Evolutionary conservation across 2,329 filamentous ascomycete species (phyloP).

Genomic region (Phaeosphaeria sp.): DNA sequence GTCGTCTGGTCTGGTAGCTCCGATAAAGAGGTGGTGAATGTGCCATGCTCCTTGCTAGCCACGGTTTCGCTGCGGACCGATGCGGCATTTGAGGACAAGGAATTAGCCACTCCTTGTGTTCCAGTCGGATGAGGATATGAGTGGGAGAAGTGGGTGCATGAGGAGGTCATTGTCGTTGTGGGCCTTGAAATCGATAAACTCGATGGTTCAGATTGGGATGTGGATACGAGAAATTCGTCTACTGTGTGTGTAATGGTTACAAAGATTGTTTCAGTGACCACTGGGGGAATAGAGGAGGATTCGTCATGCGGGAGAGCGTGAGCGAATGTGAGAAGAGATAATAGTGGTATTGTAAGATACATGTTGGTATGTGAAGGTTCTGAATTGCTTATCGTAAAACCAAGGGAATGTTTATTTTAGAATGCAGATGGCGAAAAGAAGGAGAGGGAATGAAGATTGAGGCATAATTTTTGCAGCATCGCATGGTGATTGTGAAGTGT

Average conservation of each 20-base stretch:
- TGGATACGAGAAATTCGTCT: not conserved
- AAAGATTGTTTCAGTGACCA: not conserved
- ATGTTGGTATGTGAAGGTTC: too few relatives aligned
- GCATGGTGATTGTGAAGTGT: too few relatives aligned
- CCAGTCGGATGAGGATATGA: too few relatives aligned
- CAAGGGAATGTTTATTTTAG: too few relatives aligned
- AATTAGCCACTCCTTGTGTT: too few relatives aligned
- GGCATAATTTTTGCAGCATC: too few relatives aligned
- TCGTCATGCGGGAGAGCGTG: not conserved
- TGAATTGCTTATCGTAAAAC: too few relatives aligned
- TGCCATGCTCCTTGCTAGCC: not conserved
- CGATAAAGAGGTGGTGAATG: not conserved
- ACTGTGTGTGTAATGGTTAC: constrained; percentile 1
- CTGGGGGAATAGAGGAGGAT: not conserved
- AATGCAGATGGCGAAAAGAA: too few relatives aligned
- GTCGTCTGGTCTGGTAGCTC: not conserved
- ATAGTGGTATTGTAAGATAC: not conserved
- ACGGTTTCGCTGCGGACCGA: too few relatives aligned
- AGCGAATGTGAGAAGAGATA: not conserved
- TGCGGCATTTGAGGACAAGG: too few relatives aligned
- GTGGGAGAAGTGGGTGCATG: too few relatives aligned
- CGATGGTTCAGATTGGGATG: not conserved
- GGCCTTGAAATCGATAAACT: not conserved
- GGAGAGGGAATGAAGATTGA: too few relatives aligned
- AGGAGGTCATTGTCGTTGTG: not conserved